Conservation (phyloP, 1,284 basidiomycete genomes). For the Tranzscheliella williamsii region DNA sequence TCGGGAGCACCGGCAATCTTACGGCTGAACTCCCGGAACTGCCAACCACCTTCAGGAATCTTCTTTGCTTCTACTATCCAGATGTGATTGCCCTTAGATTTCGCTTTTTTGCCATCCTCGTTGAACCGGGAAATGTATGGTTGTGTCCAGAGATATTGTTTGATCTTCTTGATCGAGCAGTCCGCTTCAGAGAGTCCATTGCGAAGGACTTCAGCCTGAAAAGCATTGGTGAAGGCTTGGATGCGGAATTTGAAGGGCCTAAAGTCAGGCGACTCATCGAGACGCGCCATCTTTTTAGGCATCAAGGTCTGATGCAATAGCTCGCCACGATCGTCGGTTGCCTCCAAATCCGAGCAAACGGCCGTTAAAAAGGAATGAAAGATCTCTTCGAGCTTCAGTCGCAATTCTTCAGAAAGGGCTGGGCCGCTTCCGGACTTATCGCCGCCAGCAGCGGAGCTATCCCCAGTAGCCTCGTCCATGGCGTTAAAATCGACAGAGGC, state of each 20-base stretch:
- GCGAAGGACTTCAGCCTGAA: slow-evolving; percentile 79
- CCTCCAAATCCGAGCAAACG: slow-evolving; percentile 89
- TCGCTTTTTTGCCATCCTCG: slow-evolving; percentile 96
- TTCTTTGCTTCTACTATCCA: slow-evolving; percentile 98
- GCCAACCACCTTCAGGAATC: slow-evolving; percentile 73
- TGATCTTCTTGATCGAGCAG: slow-evolving; percentile 69
- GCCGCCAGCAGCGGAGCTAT: slow-evolving; percentile 5
- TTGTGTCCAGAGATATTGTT: slow-evolving; percentile 91
- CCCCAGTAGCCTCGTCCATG: slow-evolving; percentile 15
- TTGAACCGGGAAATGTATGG: slow-evolving; percentile 96
- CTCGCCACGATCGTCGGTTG: slow-evolving; percentile 90
- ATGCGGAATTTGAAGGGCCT: slow-evolving; percentile 99
- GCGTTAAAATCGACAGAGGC: slow-evolving; percentile 31
- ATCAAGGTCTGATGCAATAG: slow-evolving; percentile 97
- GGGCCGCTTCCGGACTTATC: slow-evolving; percentile 23
- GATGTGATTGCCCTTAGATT: slow-evolving; percentile 98
- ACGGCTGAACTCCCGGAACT: slow-evolving; percentile 84
- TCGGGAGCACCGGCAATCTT: slow-evolving; percentile 53
- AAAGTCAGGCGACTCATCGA: slow-evolving; percentile 84
- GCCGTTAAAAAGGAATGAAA: slow-evolving; percentile 87
- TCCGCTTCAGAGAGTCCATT: slow-evolving; percentile 65
- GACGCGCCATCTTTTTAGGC: slow-evolving; percentile 67
- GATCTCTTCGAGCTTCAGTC: slow-evolving; percentile 79
- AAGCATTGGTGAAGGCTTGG: slow-evolving; percentile 95
- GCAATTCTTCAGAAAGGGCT: slow-evolving; percentile 68